These are phyloP conservation scores for Phytophthora rubi DNA, from an alignment of 352 stramenopile genomes.

Conservation along the genomic window DNA sequence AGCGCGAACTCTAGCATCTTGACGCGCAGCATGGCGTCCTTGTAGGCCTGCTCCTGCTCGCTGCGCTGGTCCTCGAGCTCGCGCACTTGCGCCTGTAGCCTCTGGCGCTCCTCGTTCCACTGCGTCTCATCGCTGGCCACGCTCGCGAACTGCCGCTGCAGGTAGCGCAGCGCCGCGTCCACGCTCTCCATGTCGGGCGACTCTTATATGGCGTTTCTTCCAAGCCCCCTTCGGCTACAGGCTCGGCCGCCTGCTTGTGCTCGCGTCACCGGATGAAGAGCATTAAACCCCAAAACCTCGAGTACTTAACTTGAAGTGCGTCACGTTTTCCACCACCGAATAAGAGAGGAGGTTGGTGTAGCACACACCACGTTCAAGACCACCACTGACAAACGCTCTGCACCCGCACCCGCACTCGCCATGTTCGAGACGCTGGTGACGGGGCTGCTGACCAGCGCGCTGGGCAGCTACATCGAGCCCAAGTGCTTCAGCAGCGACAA, in stretches of 20 bases:
- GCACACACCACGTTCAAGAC: slow-evolving; percentile 1
- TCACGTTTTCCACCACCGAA: background rate
- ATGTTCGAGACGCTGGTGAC: slow-evolving; percentile 92
- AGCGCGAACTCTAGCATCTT: slow-evolving; percentile 92
- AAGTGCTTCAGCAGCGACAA: slow-evolving; percentile 90
- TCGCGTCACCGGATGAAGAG: slow-evolving; percentile 4
- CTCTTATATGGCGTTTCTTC: slow-evolving; percentile 9
- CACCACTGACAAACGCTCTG: slow-evolving; percentile 9
- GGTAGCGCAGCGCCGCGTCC: slow-evolving; percentile 83
- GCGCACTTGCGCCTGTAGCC: slow-evolving; percentile 75
- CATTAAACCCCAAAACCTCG: slow-evolving; percentile 1
- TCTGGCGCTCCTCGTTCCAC: slow-evolving; percentile 80
- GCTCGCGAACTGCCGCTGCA: slow-evolving; percentile 86
- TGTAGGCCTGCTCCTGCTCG: slow-evolving; percentile 85
- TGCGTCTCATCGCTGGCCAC: slow-evolving; percentile 75
- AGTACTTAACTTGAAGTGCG: slow-evolving; percentile 20
- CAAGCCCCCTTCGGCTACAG: slow-evolving; percentile 8
- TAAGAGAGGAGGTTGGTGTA: background rate
- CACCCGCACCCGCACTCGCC: background rate
- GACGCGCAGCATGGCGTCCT: slow-evolving; percentile 83
- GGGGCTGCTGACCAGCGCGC: slow-evolving; percentile 81
- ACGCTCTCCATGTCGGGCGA: slow-evolving; percentile 77
- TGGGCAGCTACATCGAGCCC: slow-evolving; percentile 89
- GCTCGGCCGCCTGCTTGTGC: slow-evolving; percentile 25
- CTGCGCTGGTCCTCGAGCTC: slow-evolving; percentile 80